phyloP scores from a whole-genome alignment of 805 yeast genomes.

The Metschnikowia proteae region DNA sequence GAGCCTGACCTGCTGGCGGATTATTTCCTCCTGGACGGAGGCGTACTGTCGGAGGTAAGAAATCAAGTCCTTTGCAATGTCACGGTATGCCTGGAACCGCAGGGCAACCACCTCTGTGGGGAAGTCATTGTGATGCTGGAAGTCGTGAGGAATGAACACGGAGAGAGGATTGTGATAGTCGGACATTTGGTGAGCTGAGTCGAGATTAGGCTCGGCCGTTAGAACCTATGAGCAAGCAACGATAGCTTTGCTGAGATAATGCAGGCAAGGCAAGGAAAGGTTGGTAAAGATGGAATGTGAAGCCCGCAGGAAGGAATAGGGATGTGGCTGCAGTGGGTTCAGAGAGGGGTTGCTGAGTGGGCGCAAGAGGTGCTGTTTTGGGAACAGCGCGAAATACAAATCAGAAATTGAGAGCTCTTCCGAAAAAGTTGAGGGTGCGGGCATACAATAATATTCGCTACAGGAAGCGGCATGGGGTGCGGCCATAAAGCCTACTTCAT shows the following conservation, averaged over 20 bases:
- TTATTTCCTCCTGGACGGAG: constrained; percentile 82
- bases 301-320: neutral
- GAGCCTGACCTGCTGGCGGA: constrained; percentile 74
- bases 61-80: constrained; percentile 68
- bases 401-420: constrained; percentile 2
- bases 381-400: constrained; percentile 2
- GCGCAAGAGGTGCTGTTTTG: constrained; percentile 3
- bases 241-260: neutral
- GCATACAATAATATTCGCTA: constrained; percentile 6
- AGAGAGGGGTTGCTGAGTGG: neutral
- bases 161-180: constrained; percentile 36
- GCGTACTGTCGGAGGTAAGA: constrained; percentile 76
- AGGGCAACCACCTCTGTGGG: constrained; percentile 87
- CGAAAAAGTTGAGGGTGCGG: constrained; percentile 4
- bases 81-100: constrained; percentile 84
- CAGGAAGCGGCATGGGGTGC: neutral
- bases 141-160: constrained; percentile 37
- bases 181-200: constrained; percentile 11
- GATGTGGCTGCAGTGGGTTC: neutral
- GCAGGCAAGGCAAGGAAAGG: neutral
- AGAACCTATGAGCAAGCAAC: neutral
- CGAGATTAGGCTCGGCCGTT: neutral
- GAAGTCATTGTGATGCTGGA: constrained; percentile 31
- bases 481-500: neutral
- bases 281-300: neutral